phyloP scores from a whole-genome alignment of 768 basidiomycete genomes.

The Hygrophorus pudorinus region DNA sequence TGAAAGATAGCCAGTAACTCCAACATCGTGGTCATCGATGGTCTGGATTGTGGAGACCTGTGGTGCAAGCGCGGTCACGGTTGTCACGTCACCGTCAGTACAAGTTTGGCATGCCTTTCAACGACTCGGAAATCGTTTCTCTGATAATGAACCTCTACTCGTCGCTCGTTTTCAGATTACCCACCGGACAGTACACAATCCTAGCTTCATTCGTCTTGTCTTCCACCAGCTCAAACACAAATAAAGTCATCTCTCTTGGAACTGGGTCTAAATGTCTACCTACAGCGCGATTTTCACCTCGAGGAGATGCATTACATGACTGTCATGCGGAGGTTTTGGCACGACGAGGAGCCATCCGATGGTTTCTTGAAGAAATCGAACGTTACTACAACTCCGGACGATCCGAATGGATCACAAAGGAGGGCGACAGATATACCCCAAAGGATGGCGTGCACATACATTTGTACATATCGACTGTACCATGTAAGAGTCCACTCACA shows the following conservation, averaged over 20 bases:
- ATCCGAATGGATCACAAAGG: slow-evolving; percentile 35
- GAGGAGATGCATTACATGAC: slow-evolving; percentile 80
- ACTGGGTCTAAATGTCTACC: slow-evolving; percentile 88
- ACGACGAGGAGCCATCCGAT: slow-evolving; percentile 64
- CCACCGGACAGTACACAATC: slow-evolving; percentile 46
- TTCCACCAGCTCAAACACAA: slow-evolving; percentile 9
- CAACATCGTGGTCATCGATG: too few relatives aligned
- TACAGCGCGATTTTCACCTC: slow-evolving; percentile 40
- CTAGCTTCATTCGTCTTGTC: slow-evolving; percentile 46
- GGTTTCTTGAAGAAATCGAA: slow-evolving; percentile 66
- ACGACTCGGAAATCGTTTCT: not conserved
- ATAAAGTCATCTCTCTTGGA: slow-evolving; percentile 58
- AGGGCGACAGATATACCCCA: slow-evolving; percentile 35
- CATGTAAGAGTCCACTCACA: slow-evolving; percentile 30
- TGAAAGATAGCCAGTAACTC: too few relatives aligned
- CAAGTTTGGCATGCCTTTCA: not conserved
- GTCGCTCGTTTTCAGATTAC: not conserved
- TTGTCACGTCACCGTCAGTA: too few relatives aligned
- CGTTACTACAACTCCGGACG: slow-evolving; percentile 19
- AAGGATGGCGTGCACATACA: slow-evolving; percentile 37
- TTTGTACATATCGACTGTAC: slow-evolving; percentile 62
- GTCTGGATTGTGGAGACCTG: too few relatives aligned
- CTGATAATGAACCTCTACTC: not conserved
- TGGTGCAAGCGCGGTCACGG: too few relatives aligned
- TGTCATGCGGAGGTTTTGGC: slow-evolving; percentile 92